phyloP scores from a whole-genome alignment of 768 basidiomycete species.

The Trichaptum fuscoviolaceum region DNA sequence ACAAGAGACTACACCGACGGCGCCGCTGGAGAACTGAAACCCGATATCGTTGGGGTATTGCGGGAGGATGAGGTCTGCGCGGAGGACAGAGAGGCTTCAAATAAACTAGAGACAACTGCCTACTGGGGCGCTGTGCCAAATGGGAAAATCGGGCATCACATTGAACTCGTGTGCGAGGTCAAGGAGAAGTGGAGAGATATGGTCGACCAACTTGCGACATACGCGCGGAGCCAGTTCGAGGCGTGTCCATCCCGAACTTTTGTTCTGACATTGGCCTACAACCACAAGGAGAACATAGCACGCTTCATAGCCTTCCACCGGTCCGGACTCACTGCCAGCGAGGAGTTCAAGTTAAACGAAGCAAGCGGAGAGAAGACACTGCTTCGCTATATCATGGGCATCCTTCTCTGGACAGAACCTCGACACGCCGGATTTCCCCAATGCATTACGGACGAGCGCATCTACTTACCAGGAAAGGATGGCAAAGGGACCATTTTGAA shows the following conservation, averaged over 20 bases:
- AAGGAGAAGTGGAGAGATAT: not conserved
- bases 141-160: not conserved
- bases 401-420: not conserved
- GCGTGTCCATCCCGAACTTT: not conserved
- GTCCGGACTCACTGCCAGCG: not conserved
- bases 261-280: not conserved
- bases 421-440: not conserved
- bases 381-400: not conserved
- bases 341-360: not conserved
- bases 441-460: not conserved
- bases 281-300: not conserved
- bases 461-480: not conserved
- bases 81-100: not conserved
- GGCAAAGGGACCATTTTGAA: not conserved
- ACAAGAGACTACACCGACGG: not conserved
- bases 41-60: not conserved
- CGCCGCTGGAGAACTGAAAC: not conserved
- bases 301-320: not conserved
- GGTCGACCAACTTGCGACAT: not conserved
- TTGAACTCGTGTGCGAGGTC: not conserved
- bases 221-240: not conserved
- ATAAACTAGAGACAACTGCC: not conserved
- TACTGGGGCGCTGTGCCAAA: not conserved
- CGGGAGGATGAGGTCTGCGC: not conserved
- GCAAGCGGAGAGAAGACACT: not conserved